These are phyloP conservation scores for Flaveria linearis DNA, from an alignment of 129 eudicot species.

Conservation along the genomic window DNA sequence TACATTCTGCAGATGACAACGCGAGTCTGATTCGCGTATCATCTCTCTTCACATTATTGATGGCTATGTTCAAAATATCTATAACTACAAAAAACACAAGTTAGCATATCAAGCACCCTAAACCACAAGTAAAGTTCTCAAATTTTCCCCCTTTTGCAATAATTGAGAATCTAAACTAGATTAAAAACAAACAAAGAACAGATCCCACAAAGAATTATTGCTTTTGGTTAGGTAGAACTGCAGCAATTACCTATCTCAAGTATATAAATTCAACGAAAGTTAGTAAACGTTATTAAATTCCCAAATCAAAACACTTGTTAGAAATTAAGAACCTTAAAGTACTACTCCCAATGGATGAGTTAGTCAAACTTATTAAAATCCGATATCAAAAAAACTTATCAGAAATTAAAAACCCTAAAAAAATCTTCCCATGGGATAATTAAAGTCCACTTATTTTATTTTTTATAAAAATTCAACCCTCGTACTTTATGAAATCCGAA, in stretches of 20 bases:
- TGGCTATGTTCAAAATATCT: slow-evolving; percentile 16
- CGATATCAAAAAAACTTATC: too few species aligned
- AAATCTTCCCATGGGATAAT: background rate
- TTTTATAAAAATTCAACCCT: background rate
- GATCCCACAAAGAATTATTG: slow-evolving; percentile 32
- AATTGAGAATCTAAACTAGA: slow-evolving; percentile 30
- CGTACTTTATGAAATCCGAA: background rate
- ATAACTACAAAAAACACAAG: background rate
- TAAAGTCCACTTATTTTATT: background rate
- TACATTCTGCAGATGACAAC: background rate
- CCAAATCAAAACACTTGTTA: slow-evolving; percentile 26
- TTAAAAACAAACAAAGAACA: slow-evolving; percentile 24
- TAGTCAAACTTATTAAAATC: too few species aligned
- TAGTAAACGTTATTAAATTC: slow-evolving; percentile 26
- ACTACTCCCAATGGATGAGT: background rate
- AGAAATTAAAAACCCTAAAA: background rate
- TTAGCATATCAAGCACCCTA: background rate
- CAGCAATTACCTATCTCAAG: background rate
- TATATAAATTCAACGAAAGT: slow-evolving; percentile 15
- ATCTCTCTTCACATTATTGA: background rate
- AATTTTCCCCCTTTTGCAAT: slow-evolving; percentile 26
- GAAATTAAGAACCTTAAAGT: slow-evolving; percentile 16
- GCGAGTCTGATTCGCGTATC: background rate
- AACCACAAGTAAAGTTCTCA: background rate
- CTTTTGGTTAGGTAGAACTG: background rate